A percentile compares a stretch with the other conserved stretches of the same genome.
phyloP scores from a whole-genome alignment of 164 flowering plant genomes.

The Vitis rupestris region DNA sequence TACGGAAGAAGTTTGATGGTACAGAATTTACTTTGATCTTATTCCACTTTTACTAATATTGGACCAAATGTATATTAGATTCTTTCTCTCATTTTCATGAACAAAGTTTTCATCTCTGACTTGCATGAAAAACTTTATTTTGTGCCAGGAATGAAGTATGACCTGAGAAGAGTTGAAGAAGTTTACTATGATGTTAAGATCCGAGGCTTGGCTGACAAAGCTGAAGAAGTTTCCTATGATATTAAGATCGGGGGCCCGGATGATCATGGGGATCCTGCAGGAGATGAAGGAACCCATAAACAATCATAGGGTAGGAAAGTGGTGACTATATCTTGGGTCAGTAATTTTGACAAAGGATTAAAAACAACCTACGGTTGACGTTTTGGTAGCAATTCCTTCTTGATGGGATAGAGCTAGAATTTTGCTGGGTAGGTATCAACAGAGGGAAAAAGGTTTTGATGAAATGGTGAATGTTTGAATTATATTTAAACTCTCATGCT shows the following conservation, averaged over 20 bases:
- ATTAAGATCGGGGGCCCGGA: conserved; percentile 88
- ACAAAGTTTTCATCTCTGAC: not conserved
- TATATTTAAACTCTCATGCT: too few species aligned
- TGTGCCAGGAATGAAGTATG: conserved; percentile 87
- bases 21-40: conserved; percentile 7
- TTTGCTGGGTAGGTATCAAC: too few species aligned
- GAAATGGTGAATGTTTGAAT: too few species aligned
- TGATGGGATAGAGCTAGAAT: too few species aligned
- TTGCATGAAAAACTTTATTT: not conserved
- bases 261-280: conserved; percentile 34
- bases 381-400: too few species aligned
- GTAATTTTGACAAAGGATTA: too few species aligned
- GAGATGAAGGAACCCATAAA: conserved; percentile 27
- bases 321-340: too few species aligned
- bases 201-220: conserved; percentile 63
- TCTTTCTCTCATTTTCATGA: not conserved
- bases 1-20: conserved; percentile 97
- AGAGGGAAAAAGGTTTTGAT: too few species aligned
- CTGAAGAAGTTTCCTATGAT: conserved; percentile 90
- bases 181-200: conserved; percentile 92
- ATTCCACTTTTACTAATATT: not conserved
- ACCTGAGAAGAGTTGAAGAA: conserved; percentile 91
- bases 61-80: not conserved
- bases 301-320: conserved; percentile 5
- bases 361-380: too few species aligned